Evolutionary conservation across 169 alveolate genomes (phyloP), one percentile per base, ranked within the genome.

Genomic region (Cryptosporidium ubiquitum): DNA sequence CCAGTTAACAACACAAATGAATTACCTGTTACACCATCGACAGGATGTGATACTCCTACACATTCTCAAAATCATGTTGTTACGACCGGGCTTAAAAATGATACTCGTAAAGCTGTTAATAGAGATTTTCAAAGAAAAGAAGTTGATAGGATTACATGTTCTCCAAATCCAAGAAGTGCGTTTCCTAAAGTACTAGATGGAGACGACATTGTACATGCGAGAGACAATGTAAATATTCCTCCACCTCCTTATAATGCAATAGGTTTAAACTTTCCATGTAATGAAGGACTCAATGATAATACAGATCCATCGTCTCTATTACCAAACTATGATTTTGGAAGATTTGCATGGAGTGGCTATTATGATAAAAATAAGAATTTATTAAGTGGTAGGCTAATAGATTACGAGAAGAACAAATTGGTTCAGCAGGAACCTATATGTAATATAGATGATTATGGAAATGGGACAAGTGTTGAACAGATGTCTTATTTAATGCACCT

Each of bases 401-500:
- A 42, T 18, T 69, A 69, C 18, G 52, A 42, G 18, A 79, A 58
- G 71, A 64, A n/a, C 16, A 64, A 37, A 14, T 10, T 31, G 49
- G n/a, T 64, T 64, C 18, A 42, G 29, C 79, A 60, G 39, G 75
- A 79, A 1, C 20, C 89, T 6, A 40, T 29, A n/a, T 73, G 58
- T 16, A 42, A 26, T 60, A 44, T 61, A 2, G 89, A 79, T 60
- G 89, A 79, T 66, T 79, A 79, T 64, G 75, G 66, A 26, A 79
- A 79, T 61, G 66, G 79, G 9, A 40, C 89, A n/a, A 66, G 79
- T 23, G 73, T 79, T 6, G 89, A 79, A 61, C 74, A 79, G 33
- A 79, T 79, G 89, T 79, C 89, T 40, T 79, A 79, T 64, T 61
- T 79, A 37, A 79, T 79, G 89, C 89, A 79, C n/a, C 7, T 79